phyloP scores from a whole-genome alignment of 2,329 filamentous ascomycete species.

The Fusarium transvaalense region DNA sequence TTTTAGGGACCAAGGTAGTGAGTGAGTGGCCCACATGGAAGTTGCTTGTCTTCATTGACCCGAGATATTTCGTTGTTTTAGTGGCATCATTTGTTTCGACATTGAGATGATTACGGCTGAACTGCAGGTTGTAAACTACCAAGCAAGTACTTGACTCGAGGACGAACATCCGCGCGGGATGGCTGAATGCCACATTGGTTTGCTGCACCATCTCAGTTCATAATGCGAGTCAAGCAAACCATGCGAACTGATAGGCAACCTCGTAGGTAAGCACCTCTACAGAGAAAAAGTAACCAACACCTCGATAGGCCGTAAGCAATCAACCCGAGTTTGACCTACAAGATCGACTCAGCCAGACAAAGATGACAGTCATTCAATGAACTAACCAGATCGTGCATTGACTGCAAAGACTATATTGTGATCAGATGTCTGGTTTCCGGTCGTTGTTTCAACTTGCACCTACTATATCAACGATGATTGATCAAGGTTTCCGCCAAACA shows the following conservation, averaged over 20 bases:
- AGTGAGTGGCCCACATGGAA: conserved; percentile 24
- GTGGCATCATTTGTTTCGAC: conserved; percentile 27
- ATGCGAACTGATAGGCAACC: conserved; percentile 24
- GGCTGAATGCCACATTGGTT: neutral
- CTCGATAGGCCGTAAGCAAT: conserved; percentile 17
- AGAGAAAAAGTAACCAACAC: conserved; percentile 18
- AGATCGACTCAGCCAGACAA: conserved; percentile 17
- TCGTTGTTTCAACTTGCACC: conserved; percentile 37
- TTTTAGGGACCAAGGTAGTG: too few relatives aligned
- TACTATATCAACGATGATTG: conserved; percentile 25
- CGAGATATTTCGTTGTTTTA: conserved; percentile 10
- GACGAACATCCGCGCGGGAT: conserved; percentile 2
- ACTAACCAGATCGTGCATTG: conserved; percentile 21
- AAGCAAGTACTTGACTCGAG: conserved; percentile 27
- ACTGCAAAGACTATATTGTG: conserved; percentile 15
- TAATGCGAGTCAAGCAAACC: conserved; percentile 30
- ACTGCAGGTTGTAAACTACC: neutral
- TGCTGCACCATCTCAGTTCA: conserved; percentile 2
- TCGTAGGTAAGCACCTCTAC: conserved; percentile 10
- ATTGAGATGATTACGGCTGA: neutral
- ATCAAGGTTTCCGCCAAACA: conserved; percentile 27
- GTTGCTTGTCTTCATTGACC: conserved; percentile 21
- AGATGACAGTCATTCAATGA: conserved; percentile 12
- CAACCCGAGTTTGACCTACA: conserved; percentile 1
- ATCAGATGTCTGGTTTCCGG: conserved; percentile 26